phyloP scores from a whole-genome alignment of 139 green algal genomes.

The Chlorella sp. region DNA sequence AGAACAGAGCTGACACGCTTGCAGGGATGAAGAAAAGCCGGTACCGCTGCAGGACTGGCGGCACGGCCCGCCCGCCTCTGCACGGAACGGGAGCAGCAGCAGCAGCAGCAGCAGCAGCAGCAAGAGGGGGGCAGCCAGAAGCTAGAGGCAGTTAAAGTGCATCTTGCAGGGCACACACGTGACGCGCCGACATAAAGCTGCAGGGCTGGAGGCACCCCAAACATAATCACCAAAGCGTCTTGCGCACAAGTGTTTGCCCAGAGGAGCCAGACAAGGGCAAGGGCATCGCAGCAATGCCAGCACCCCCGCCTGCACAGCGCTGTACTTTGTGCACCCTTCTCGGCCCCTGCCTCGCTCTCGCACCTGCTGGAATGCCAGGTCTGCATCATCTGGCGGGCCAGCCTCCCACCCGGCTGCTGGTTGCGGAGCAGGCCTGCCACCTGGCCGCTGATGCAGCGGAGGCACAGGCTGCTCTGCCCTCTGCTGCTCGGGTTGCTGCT shows the following conservation, averaged over 20 bases:
- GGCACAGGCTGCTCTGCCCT: not conserved
- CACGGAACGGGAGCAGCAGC: too few species aligned
- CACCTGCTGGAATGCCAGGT: constrained; percentile 16
- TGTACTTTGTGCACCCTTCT: not conserved
- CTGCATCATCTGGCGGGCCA: not conserved
- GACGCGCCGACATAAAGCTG: not conserved
- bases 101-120: too few species aligned
- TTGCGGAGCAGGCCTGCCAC: not conserved
- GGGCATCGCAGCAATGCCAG: too few species aligned
- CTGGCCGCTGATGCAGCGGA: not conserved
- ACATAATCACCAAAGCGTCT: too few species aligned
- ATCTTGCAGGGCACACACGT: not conserved
- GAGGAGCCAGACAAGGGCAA: not conserved
- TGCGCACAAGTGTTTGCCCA: too few species aligned
- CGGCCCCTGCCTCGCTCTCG: not conserved
- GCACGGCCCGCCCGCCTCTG: too few species aligned
- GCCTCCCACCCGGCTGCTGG: not conserved
- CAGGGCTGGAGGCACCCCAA: not conserved
- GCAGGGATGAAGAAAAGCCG: too few species aligned
- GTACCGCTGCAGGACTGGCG: too few species aligned
- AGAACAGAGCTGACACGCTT: too few species aligned
- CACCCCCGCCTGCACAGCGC: not conserved
- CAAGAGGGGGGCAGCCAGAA: too few species aligned
- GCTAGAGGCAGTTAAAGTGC: too few species aligned
- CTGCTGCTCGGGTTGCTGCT: not conserved